Conservation (phyloP, 768 basidiomycete genomes). For the Termitomyces sp. region DNA sequence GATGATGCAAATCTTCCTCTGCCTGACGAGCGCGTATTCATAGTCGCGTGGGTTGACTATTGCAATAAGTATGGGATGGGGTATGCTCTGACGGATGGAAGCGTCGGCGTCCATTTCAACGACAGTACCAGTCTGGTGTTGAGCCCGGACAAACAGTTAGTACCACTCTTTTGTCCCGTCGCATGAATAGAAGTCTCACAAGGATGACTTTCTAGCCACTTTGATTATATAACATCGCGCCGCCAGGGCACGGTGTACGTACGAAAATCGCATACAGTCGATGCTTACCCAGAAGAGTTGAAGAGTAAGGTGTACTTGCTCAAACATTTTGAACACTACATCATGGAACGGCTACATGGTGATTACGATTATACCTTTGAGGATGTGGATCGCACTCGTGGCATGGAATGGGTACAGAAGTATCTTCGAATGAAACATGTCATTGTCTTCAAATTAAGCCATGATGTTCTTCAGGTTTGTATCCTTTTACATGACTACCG, state of each 20-base stretch:
- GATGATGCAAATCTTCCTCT: conserved; percentile 41
- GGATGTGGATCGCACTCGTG: conserved; percentile 60
- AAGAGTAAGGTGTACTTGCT: conserved; percentile 89
- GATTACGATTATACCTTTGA: conserved; percentile 81
- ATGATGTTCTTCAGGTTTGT: conserved; percentile 88
- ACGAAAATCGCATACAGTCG: conserved; percentile 66
- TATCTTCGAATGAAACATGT: conserved; percentile 97
- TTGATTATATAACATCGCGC: conserved; percentile 80
- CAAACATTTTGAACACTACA: conserved; percentile 92
- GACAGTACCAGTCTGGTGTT: conserved; percentile 87
- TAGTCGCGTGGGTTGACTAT: conserved; percentile 99
- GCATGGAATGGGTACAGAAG: conserved; percentile 95
- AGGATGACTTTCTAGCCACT: conserved; percentile 48
- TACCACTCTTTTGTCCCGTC: conserved; percentile 8
- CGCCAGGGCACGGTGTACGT: conserved; percentile 62
- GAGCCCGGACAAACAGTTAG: conserved; percentile 83
- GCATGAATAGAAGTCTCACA: not conserved
- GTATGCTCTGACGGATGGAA: conserved; percentile 92
- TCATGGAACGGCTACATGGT: conserved; percentile 84
- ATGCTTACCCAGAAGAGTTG: conserved; percentile 74
- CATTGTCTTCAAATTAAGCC: conserved; percentile 94
- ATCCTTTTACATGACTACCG: conserved; percentile 5
- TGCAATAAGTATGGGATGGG: conserved; percentile 99
- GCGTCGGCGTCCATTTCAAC: conserved; percentile 94
- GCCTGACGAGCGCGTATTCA: conserved; percentile 76